phyloP scores from a whole-genome alignment of 169 alveolate species.

The Cryptosporidium sp. region DNA sequence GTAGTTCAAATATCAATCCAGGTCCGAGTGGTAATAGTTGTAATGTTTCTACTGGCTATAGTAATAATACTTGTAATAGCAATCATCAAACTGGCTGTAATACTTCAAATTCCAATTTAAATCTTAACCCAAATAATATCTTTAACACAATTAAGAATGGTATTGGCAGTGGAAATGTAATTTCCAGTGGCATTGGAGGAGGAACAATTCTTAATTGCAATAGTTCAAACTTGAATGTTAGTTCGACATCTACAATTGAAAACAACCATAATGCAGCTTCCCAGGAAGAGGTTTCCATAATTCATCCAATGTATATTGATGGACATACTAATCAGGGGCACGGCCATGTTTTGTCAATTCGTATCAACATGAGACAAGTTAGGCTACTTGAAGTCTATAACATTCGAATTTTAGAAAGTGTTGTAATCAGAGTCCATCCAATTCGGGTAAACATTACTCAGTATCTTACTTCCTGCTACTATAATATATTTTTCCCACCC shows the following conservation, averaged over 20 bases:
- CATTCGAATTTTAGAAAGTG: constrained; percentile 44
- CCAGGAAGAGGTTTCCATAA: constrained; percentile 39
- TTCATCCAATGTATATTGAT: constrained; percentile 55
- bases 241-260: not conserved
- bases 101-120: not conserved
- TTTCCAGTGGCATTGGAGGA: not conserved
- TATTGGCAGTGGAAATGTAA: not conserved
- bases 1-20: not conserved
- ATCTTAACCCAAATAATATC: not conserved
- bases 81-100: not conserved
- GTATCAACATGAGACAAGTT: constrained; percentile 44
- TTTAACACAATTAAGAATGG: too few relatives aligned
- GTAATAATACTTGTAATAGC: not conserved
- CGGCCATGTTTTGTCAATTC: constrained; percentile 57
- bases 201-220: not conserved
- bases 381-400: constrained; percentile 16
- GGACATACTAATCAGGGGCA: constrained; percentile 66
- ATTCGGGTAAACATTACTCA: constrained; percentile 69
- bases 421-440: constrained; percentile 59
- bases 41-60: not conserved
- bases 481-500: constrained; percentile 36
- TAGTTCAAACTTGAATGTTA: not conserved
- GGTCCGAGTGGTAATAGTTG: not conserved
- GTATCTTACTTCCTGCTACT: constrained; percentile 35
- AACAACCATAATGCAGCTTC: not conserved